Evolutionary conservation across 2,329 filamentous ascomycete species (phyloP).

Genomic region (Botrytis byssoidea): DNA sequence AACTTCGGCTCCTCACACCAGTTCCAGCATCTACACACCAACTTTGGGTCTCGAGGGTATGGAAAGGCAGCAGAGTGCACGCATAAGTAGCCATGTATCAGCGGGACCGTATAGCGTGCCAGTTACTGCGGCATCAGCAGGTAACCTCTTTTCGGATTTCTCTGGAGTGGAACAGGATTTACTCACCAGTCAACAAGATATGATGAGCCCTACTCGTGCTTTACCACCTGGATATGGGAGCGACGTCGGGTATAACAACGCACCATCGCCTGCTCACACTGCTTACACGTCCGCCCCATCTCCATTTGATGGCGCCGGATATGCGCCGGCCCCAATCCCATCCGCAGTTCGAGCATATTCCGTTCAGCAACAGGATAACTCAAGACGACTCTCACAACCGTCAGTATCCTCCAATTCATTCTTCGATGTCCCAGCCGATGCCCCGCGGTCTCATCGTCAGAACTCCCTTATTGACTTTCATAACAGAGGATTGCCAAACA

Average conservation of each 20-base stretch:
- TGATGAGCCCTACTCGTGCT: constrained; percentile 61
- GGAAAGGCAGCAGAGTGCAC: constrained; percentile 57
- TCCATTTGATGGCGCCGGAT: constrained; percentile 75
- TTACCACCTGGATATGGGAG: constrained; percentile 63
- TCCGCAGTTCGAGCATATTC: constrained; percentile 50
- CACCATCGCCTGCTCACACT: constrained; percentile 50
- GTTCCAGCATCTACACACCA: constrained; percentile 60
- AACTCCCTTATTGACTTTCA: constrained; percentile 64
- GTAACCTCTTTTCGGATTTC: constrained; percentile 57
- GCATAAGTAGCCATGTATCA: constrained; percentile 55
- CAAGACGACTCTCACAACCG: constrained; percentile 78
- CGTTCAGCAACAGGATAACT: constrained; percentile 52
- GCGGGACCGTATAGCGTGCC: constrained; percentile 72
- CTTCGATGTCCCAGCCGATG: constrained; percentile 39
- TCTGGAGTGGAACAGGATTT: constrained; percentile 60
- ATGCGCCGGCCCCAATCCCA: constrained; percentile 60
- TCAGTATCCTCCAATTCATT: constrained; percentile 62
- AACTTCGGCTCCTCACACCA: constrained; percentile 49
- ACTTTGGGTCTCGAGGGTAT: constrained; percentile 57
- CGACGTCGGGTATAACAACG: constrained; percentile 65
- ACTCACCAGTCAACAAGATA: constrained; percentile 72
- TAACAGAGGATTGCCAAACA: constrained; percentile 55
- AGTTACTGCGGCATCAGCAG: constrained; percentile 71
- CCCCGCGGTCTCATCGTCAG: constrained; percentile 48
- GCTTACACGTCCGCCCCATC: constrained; percentile 46